These are phyloP conservation scores for Heritiera littoralis DNA, from an alignment of 345 rosid species.

Conservation along the genomic window DNA sequence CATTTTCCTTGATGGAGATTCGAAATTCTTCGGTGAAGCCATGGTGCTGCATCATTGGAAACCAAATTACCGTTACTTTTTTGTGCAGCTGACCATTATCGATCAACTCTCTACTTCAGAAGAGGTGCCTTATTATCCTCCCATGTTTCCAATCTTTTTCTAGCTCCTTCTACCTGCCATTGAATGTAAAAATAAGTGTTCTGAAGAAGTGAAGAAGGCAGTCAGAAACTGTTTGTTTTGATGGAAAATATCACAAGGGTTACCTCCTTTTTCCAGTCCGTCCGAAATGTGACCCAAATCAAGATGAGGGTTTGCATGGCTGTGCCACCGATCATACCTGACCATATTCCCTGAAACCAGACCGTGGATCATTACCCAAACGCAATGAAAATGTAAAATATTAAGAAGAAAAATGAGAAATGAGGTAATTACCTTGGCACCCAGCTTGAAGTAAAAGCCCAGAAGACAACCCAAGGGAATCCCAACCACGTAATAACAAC, in stretches of 20 bases:
- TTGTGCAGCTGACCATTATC: not conserved
- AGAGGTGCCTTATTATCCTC: constrained; percentile 19
- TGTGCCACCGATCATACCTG: constrained; percentile 72
- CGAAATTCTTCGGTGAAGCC: not conserved
- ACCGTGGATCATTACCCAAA: not conserved
- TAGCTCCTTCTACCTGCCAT: constrained; percentile 44
- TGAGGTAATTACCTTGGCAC: constrained; percentile 53
- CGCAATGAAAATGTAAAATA: not conserved
- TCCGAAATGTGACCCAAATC: constrained; percentile 57
- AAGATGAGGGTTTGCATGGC: constrained; percentile 59
- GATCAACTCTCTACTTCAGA: not conserved
- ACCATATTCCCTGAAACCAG: constrained; percentile 61
- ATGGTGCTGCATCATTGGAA: not conserved
- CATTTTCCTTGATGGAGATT: not conserved
- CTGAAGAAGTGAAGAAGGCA: too few species aligned
- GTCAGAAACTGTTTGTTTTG: not conserved
- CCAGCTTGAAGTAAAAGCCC: constrained; percentile 63
- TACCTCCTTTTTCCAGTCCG: constrained; percentile 71
- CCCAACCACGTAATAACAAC: constrained; percentile 69
- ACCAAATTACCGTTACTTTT: too few species aligned
- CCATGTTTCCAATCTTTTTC: constrained; percentile 39
- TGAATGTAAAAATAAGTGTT: not conserved
- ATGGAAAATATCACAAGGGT: not conserved
- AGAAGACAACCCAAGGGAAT: constrained; percentile 60
- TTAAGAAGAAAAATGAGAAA: not conserved